These are phyloP conservation scores for Myriosclerotinia scirpicola DNA, from an alignment of 2,329 filamentous ascomycete species.

Conservation along the genomic window DNA sequence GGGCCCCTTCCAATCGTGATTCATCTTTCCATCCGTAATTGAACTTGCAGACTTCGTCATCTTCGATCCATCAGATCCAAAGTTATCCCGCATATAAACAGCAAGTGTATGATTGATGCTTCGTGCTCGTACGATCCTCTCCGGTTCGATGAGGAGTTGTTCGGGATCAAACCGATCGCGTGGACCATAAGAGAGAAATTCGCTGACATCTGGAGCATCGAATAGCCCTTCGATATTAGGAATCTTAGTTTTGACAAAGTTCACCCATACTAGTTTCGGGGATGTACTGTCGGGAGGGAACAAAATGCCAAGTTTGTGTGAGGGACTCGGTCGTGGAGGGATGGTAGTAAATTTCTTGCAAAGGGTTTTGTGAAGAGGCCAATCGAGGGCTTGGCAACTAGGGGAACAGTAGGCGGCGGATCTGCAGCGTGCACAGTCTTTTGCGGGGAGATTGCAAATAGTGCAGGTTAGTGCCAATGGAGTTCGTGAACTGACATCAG, in stretches of 20 bases:
- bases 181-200: background rate
- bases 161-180: background rate
- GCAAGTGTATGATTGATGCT: background rate
- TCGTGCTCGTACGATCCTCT: background rate
- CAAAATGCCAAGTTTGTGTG: background rate
- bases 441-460: background rate
- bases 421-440: slow-evolving; percentile 1
- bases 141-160: background rate
- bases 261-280: background rate
- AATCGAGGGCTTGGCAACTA: background rate
- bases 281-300: background rate
- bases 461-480: background rate
- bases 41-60: slow-evolving; percentile 7
- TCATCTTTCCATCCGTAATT: background rate
- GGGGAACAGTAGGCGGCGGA: background rate
- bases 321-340: slow-evolving; percentile 2
- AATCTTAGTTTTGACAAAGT: background rate
- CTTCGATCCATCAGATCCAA: slow-evolving; percentile 12
- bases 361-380: background rate
- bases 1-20: background rate
- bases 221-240: background rate
- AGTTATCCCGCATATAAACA: background rate
- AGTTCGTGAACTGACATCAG: too few species aligned
- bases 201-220: background rate
- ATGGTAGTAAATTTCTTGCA: background rate